phyloP scores from a whole-genome alignment of 495 filamentous ascomycete species.

The Tuber borchii region DNA sequence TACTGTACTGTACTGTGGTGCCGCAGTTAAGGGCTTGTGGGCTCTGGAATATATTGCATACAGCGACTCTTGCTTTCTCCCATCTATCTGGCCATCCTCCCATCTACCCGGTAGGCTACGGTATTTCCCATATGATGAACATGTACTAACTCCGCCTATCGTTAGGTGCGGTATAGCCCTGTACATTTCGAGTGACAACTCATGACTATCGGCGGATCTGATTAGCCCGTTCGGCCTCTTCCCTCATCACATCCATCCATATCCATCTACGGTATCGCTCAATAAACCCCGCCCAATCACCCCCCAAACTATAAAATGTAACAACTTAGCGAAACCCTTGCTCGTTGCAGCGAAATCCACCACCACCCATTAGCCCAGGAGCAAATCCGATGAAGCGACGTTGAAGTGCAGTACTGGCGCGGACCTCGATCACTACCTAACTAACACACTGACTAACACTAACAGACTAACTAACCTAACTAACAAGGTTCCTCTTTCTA shows the following conservation, averaged over 20 bases:
- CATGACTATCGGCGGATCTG: neutral
- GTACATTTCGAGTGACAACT: neutral
- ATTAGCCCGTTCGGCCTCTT: neutral
- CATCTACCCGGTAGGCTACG: neutral
- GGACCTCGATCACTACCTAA: neutral
- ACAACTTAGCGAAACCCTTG: neutral
- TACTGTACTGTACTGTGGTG: neutral
- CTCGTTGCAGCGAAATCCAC: neutral
- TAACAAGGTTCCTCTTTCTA: neutral
- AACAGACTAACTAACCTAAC: neutral
- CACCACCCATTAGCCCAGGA: neutral
- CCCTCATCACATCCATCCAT: neutral
- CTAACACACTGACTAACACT: too few species aligned
- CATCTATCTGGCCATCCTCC: too few species aligned
- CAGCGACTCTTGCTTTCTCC: neutral
- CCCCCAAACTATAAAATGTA: neutral
- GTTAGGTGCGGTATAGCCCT: neutral
- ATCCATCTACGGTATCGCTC: neutral
- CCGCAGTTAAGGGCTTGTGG: neutral
- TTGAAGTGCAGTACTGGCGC: conserved; percentile 26
- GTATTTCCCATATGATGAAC: neutral
- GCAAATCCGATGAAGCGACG: conserved; percentile 30
- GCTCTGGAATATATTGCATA: neutral
- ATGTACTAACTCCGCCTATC: neutral
- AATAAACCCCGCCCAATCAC: neutral